phyloP scores from a whole-genome alignment of 441 rosid genomes.

The Eugenia klotzschiana region DNA sequence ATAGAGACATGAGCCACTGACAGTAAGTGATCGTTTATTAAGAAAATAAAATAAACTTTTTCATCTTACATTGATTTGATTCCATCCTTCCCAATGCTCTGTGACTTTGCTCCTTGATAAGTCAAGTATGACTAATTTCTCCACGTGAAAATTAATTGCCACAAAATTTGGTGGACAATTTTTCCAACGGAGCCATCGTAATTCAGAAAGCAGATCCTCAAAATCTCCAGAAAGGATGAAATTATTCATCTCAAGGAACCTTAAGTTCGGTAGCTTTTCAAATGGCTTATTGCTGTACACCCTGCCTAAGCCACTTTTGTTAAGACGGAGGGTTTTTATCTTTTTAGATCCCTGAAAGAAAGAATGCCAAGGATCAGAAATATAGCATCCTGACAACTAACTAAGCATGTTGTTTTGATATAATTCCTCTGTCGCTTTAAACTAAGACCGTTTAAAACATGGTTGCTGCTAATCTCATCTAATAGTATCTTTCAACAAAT shows the following conservation, averaged over 20 bases:
- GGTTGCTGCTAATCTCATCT: neutral
- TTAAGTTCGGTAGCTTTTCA: neutral
- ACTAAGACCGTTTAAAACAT: neutral
- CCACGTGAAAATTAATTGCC: neutral
- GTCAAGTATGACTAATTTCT: neutral
- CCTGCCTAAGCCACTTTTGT: neutral
- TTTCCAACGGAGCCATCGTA: neutral
- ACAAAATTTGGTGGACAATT: neutral
- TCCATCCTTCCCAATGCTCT: conserved; percentile 2
- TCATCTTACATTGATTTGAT: neutral
- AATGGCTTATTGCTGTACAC: neutral
- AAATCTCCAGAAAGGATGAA: neutral
- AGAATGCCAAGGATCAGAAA: neutral
- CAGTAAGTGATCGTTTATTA: neutral
- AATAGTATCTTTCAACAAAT: neutral
- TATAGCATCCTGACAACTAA: neutral
- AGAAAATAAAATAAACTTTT: neutral
- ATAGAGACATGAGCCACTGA: neutral
- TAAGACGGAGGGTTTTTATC: neutral
- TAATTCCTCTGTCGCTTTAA: neutral
- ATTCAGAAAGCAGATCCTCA: neutral
- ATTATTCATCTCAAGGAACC: neutral
- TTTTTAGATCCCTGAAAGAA: neutral
- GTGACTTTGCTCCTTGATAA: neutral
- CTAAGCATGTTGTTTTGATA: neutral